Evolutionary conservation across 1,139 yeast genomes (phyloP), one percentile per base, ranked within the genome.

Genomic region (Geotrichum macrosporum): DNA sequence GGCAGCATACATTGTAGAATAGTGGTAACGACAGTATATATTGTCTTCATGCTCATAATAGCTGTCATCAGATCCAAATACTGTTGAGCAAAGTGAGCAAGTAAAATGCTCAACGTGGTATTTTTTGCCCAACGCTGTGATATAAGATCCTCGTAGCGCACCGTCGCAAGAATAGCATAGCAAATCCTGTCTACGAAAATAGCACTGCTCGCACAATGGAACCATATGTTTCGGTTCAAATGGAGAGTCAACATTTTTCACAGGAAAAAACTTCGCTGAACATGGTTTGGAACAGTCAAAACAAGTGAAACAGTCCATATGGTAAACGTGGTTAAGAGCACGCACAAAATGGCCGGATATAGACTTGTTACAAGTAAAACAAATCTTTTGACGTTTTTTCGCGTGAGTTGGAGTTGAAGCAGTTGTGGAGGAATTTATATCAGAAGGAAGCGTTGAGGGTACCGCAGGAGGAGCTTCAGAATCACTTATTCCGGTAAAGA

Each of bases 41-140:
- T 78, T 76, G 53, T 82, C 80, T 29, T 84, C 81, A 62, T 86
- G 94, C 65, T 92, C 96, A 64, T 89, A 92, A 64, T 86, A 87
- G 57, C 92, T 86, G 65, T 92, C 97, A 52, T 89, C 94, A 1
- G 87, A 80, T 41, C 94, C 96, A 65, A 94, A 92, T 19, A 86
- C 88, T 44, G 81, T 80, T 42, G 82, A 79, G 63, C 98, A 94
- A 24, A 87, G 80, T 12, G 86, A 81, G 67, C 98, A 92, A 48
- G 87, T 84, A 66, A 94, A 94, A 66, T 94, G 98, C 56, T 94
- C 96, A 48, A 92, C 81, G 60, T 94, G 98, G 63, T 88, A 94
- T 60, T 92, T 86, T 58, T 83, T 79, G 12, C 95, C 95, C 58
- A 89, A 75, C 0, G 97, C 97, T 1, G 96, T 88, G 51, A 89